phyloP scores from a whole-genome alignment of 805 yeast genomes.

The Spathaspora sp. region DNA sequence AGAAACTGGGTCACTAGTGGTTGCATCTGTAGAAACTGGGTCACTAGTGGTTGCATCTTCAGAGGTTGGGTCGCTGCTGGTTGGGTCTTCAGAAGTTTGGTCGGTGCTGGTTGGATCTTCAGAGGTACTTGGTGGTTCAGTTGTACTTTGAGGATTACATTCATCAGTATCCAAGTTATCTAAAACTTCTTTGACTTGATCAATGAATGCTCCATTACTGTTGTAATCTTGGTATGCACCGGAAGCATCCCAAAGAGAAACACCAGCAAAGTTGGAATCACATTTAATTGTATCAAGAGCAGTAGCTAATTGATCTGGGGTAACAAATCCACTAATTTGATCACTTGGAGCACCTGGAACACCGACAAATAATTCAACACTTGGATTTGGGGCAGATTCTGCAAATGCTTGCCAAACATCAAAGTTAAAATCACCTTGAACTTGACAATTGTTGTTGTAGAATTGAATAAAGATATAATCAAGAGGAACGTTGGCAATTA shows the following conservation, averaged over 20 bases:
- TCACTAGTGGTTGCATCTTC: background rate
- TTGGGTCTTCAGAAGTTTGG: conserved; percentile 5
- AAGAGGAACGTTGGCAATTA: conserved; percentile 48
- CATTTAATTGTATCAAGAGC: conserved; percentile 12
- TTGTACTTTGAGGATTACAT: conserved; percentile 4
- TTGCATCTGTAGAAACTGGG: background rate
- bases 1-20: no score
- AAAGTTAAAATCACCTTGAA: conserved; percentile 49
- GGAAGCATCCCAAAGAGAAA: conserved; percentile 33
- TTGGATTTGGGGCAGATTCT: conserved; percentile 56
- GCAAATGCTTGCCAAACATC: conserved; percentile 74
- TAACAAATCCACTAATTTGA: conserved; percentile 51
- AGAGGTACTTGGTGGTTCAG: conserved; percentile 3
- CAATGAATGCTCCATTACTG: conserved; percentile 13
- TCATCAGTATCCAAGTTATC: conserved; percentile 6
- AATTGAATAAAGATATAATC: conserved; percentile 87
- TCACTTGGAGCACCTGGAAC: conserved; percentile 50
- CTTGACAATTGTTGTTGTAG: conserved; percentile 78
- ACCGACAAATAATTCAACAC: conserved; percentile 71
- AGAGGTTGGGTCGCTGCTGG: background rate
- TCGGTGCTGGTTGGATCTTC: background rate
- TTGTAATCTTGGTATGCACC: conserved; percentile 16
- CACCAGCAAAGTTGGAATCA: conserved; percentile 29
- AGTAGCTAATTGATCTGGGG: conserved; percentile 14
- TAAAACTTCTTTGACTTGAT: conserved; percentile 16